A percentile compares a stretch with the other conserved stretches of the same genome.
Evolutionary conservation across 768 basidiomycete species (phyloP).

Genomic region (Trametes elegans): DNA sequence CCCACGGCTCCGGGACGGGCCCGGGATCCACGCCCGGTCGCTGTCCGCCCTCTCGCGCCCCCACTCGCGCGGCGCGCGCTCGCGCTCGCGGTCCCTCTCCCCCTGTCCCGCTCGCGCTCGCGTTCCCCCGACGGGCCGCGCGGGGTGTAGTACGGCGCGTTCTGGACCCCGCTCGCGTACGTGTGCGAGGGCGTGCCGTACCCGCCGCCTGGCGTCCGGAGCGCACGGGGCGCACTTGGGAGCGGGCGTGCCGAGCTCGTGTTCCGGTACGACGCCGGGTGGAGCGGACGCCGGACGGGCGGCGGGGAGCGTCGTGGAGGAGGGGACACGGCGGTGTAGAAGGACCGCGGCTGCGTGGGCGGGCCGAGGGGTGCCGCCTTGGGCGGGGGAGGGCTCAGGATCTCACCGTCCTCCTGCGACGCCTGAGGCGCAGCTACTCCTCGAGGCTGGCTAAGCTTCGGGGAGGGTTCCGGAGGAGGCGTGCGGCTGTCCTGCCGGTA

Average conservation of each 20-base stretch:
- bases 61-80: constrained; percentile 32
- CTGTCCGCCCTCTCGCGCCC: constrained; percentile 37
- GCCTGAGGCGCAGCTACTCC: constrained; percentile 17
- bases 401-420: constrained; percentile 55
- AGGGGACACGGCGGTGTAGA: constrained; percentile 30
- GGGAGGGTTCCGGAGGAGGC: neutral
- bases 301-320: constrained; percentile 25
- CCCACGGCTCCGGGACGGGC: constrained; percentile 14
- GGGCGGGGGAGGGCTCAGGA: constrained; percentile 37
- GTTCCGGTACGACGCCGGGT: constrained; percentile 30
- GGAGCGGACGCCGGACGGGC: constrained; percentile 29
- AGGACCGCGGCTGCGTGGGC: constrained; percentile 49
- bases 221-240: constrained; percentile 41
- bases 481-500: constrained; percentile 2
- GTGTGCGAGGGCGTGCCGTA: constrained; percentile 19
- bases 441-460: neutral
- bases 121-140: constrained; percentile 51
- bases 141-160: constrained; percentile 37
- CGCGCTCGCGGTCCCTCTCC: constrained; percentile 9
- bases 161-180: constrained; percentile 22
- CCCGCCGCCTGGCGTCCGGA: constrained; percentile 30
- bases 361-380: constrained; percentile 34
- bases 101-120: constrained; percentile 29
- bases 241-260: constrained; percentile 29
- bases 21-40: constrained; percentile 15